Evolutionary conservation across 441 rosid species (phyloP), one percentile per base, ranked within the genome.

Genomic region (Metrosideros polymorpha): DNA sequence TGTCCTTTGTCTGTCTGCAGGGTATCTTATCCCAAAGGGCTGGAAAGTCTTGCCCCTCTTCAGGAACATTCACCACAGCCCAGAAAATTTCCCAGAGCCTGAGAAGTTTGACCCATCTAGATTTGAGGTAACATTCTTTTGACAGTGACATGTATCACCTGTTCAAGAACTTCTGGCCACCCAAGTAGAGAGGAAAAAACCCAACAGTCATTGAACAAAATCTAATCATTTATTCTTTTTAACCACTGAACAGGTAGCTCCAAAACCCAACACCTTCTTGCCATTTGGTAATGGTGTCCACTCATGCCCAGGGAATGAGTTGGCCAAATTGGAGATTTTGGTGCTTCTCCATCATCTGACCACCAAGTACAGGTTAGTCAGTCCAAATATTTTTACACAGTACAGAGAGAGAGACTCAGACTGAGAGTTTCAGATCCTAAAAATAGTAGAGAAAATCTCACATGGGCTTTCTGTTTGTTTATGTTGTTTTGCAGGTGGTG

Each of bases 1-100:
- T 18, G 4, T 29, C 7, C 75, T 25, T 30, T 27, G 27, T 27
- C 17, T 25, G 12, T 32, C 84, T 87, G 43, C 94, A 97, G 99
- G 99, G 13, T 97, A 93, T 84, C 91, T 97, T 29, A 97, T 97
- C 77, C 99, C 99, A 6, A 97, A 95, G 94, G 99, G 99, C 52
- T 97, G 99, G 99, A 97, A 97, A 92, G 98, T 97, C 30, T 86
- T 97, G 79, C 99, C 99, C 22, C 97, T 97, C 84, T 97, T 97
- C 90, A 94, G 99, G 91, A 97, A 93, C 90, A 96, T 97, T 87
- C 99, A 97, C 88, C 99, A 97, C 89, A 94, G 87, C 90, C 94
- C 98, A 14, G 97, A 94, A 77, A 91, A 92, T 59, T 97, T 94
- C 85, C 86, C 95, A 7, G 92, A 96, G 88, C 99, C 99, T n/a